A percentile compares a stretch with the other conserved stretches of the same genome.
Evolutionary conservation across 768 basidiomycete species (phyloP).

Genomic region (Agrocybe praecox): DNA sequence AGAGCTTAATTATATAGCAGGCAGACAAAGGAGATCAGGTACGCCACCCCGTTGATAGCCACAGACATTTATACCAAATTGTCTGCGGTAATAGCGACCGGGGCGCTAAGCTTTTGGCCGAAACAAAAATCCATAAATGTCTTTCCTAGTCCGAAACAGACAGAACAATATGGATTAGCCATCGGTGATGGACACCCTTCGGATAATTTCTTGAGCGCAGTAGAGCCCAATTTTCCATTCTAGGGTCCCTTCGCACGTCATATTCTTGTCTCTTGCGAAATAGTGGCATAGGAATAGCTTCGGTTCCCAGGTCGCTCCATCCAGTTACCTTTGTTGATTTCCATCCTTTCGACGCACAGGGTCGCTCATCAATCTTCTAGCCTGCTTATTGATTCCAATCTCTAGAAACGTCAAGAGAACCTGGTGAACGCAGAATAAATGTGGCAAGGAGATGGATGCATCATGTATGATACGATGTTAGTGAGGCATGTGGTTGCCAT

Average conservation of each 20-base stretch:
- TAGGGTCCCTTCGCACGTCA: constrained; percentile 4
- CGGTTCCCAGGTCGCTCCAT: constrained; percentile 3
- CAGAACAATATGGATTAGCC: constrained; percentile 13
- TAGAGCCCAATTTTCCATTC: constrained; percentile 9
- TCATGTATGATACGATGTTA: not conserved
- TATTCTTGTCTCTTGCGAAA: constrained; percentile 7
- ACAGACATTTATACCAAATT: constrained; percentile 14
- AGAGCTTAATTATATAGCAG: constrained; percentile 28
- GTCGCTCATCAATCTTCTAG: not conserved
- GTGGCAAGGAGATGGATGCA: not conserved
- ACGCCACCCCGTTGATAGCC: constrained; percentile 29
- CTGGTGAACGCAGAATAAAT: not conserved
- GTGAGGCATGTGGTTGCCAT: not conserved
- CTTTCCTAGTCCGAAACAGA: constrained; percentile 7
- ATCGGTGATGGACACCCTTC: not conserved
- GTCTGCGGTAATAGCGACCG: constrained; percentile 25
- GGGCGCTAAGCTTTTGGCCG: constrained; percentile 23
- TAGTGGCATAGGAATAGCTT: constrained; percentile 3
- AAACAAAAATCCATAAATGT: constrained; percentile 11
- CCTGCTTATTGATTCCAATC: not conserved
- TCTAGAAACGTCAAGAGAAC: not conserved
- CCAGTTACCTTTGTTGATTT: not conserved
- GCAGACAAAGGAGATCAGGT: constrained; percentile 36
- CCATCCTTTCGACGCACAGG: not conserved
- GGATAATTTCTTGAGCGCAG: not conserved